Percentiles rank a stretch among this genome's conserved stretches.
phyloP scores from a whole-genome alignment of 768 basidiomycete genomes.

The Leucogyrophana mollusca region DNA sequence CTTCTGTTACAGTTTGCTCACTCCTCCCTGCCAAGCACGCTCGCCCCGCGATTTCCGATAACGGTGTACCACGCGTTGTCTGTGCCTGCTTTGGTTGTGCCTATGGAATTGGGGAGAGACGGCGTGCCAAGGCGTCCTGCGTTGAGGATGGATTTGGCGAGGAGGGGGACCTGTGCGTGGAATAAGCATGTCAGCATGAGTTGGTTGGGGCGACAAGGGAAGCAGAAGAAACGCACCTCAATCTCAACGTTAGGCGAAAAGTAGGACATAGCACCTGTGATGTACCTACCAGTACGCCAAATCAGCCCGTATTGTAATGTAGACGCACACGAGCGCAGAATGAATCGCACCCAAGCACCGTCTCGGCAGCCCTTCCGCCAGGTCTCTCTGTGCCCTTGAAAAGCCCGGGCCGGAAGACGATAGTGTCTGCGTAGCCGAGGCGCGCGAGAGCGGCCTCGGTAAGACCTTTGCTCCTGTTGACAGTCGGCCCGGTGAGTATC shows the following conservation, averaged over 20 bases:
- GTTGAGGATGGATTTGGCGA: constrained; percentile 51
- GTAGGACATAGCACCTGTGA: constrained; percentile 37
- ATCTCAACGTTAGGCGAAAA: constrained; percentile 42
- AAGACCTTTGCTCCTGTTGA: constrained; percentile 64
- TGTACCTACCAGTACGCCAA: constrained; percentile 22
- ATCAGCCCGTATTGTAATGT: no score
- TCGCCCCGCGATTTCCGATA: constrained; percentile 53
- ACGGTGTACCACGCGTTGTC: constrained; percentile 47
- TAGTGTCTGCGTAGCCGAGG: constrained; percentile 68
- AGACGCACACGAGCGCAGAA: not conserved
- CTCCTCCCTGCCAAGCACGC: constrained; percentile 32
- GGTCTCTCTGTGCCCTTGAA: constrained; percentile 47
- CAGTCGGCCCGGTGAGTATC: constrained; percentile 5
- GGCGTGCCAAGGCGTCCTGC: constrained; percentile 57
- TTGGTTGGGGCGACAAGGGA: constrained; percentile 3
- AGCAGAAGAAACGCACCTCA: constrained; percentile 29
- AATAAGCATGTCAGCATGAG: not conserved
- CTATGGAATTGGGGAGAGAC: constrained; percentile 41
- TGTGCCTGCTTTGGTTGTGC: constrained; percentile 38
- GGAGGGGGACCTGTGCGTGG: constrained; percentile 41
- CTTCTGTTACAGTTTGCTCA: constrained; percentile 3
- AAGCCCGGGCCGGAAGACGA: constrained; percentile 66
- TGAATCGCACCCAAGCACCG: constrained; percentile 38
- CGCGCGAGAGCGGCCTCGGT: constrained; percentile 68
- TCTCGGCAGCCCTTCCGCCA: constrained; percentile 40